These are phyloP conservation scores for Pseudoneurospora amorphoporcata DNA, from an alignment of 495 filamentous ascomycete genomes.

Conservation along the genomic window DNA sequence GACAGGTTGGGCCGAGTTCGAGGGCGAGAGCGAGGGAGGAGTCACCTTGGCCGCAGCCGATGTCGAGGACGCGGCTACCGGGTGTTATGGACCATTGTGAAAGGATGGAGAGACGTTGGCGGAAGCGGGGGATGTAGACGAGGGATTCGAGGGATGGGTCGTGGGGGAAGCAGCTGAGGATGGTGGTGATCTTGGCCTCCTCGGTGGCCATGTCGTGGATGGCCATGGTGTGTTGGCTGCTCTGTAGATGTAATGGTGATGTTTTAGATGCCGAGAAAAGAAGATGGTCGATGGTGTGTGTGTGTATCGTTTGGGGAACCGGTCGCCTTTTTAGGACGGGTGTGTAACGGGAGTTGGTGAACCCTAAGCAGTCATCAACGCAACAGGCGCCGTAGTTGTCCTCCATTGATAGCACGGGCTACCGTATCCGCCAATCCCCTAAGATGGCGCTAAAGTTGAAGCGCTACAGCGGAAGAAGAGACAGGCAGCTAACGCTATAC, in stretches of 20 bases:
- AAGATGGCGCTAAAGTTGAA: not conserved
- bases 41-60: constrained; percentile 48
- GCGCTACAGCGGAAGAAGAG: not conserved
- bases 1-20: constrained; percentile 31
- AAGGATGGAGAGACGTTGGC: not conserved
- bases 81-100: constrained; percentile 14
- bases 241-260: not conserved
- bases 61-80: constrained; percentile 36
- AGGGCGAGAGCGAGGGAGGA: constrained; percentile 37
- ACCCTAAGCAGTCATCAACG: not conserved
- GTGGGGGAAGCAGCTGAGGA: not conserved
- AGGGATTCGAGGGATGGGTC: not conserved
- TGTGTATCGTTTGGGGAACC: not conserved
- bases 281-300: too few species aligned
- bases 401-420: not conserved
- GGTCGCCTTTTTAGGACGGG: not conserved
- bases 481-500: not conserved
- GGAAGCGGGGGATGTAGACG: not conserved
- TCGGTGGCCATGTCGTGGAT: not conserved
- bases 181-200: not conserved
- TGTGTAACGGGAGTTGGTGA: not conserved
- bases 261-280: too few species aligned
- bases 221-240: not conserved
- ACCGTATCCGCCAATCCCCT: not conserved
- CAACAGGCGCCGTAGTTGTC: not conserved